Base-by-base conservation (phyloP, 1,284 basidiomycete genomes). In the Golubevia sp. region DNA sequence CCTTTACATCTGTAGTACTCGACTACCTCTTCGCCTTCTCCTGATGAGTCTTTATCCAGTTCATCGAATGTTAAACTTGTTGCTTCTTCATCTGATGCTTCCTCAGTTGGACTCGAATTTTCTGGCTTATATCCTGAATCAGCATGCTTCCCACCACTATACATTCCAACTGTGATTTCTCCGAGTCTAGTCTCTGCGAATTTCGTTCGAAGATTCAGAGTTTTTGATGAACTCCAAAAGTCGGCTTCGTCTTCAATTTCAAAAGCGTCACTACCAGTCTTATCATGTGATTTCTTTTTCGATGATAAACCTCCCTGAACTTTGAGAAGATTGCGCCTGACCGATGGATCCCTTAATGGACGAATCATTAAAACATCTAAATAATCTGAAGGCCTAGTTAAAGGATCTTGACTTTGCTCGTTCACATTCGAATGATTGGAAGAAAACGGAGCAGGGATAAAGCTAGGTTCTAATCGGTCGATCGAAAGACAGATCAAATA, bases 1-100 rank as follows among this genome's bases (percentile, higher is more conserved):
- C 90, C 90, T 3, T 87, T 87, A 68, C 90, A 92, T 23, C 94
- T 87, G 62, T 91, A 87, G 71, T 93, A 92, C 83, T 97, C 95
- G 0, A 93, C 89, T 0, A 93, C 88, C 0, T 85, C 75, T 25
- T 85, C 84, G 1, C 89, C 90, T 15, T 86, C 82, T 1, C 86
- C 87, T 24, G 85, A 84, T 2, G 78, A 66, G 0, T 79, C 80
- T 21, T 87, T 75, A 52, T 73, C 64, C 15, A 59, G 24, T 24
- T 58, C 59, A 13, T 86, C 76, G 21, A 25, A 34, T 34, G n/a
- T n/a, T n/a, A n/a, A n/a, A n/a, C n/a, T n/a, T n/a, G n/a, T n/a
- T n/a, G n/a, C n/a, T n/a, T n/a, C n/a, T n/a, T n/a, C n/a, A n/a
- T n/a, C n/a, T n/a, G n/a, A n/a, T n/a, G n/a, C n/a, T n/a, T n/a